Conservation (phyloP, 768 basidiomycete genomes). For the Boletus patriciae region DNA sequence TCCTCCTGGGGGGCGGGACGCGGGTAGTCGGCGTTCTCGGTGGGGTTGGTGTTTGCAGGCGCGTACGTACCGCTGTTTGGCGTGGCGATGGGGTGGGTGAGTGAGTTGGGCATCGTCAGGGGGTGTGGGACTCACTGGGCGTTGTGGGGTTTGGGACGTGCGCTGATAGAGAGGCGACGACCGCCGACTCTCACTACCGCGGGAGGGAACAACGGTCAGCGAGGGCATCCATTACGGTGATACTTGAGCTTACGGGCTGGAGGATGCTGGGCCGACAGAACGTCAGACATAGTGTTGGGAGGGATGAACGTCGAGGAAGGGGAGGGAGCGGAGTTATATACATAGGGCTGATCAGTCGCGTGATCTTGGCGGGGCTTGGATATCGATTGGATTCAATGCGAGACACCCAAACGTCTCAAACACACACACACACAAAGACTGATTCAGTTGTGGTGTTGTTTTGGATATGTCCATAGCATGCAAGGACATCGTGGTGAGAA, state of each 20-base stretch:
- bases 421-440: neutral
- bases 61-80: neutral
- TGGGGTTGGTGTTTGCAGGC: slow-evolving; percentile 11
- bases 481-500: slow-evolving; percentile 30
- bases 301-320: neutral
- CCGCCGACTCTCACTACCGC: slow-evolving; percentile 45
- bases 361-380: neutral
- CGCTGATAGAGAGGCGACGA: slow-evolving; percentile 48
- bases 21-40: slow-evolving; percentile 48
- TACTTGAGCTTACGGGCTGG: slow-evolving; percentile 46
- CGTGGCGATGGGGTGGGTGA: neutral
- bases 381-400: neutral
- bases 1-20: slow-evolving; percentile 47
- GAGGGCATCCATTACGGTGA: neutral
- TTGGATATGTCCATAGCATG: slow-evolving; percentile 34
- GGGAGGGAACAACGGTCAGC: neutral
- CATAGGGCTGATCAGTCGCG: neutral
- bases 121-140: slow-evolving; percentile 27
- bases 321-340: slow-evolving; percentile 14
- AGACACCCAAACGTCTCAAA: neutral
- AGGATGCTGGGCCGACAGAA: slow-evolving; percentile 38
- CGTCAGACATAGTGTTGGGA: slow-evolving; percentile 31
- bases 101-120: neutral
- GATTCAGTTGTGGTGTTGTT: slow-evolving; percentile 24
- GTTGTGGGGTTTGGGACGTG: slow-evolving; percentile 39